These are phyloP conservation scores for Nitzschia inconspicua DNA, from an alignment of 108 stramenopile genomes.

Conservation along the genomic window DNA sequence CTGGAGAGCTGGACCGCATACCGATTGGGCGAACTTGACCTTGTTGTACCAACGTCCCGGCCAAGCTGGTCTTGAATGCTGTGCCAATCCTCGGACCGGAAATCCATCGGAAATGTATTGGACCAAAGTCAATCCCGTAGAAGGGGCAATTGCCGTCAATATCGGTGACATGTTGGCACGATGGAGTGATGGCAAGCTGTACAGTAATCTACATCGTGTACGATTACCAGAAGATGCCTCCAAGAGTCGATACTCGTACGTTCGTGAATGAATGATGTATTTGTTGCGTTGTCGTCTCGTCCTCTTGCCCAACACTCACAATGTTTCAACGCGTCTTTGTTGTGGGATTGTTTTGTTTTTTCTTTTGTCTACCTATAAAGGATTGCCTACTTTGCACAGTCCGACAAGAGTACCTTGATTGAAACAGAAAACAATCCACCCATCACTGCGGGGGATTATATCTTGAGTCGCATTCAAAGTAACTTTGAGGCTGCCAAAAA, in stretches of 20 bases:
- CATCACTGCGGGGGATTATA: conserved; percentile 53
- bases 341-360: no score
- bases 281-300: no score
- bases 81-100: conserved; percentile 29
- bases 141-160: conserved; percentile 51
- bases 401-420: conserved; percentile 41
- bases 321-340: no score
- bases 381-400: conserved; percentile 49
- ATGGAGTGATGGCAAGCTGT: conserved; percentile 36
- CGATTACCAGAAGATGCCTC: conserved; percentile 38
- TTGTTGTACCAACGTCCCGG: conserved; percentile 45
- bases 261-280: no score
- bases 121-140: conserved; percentile 33
- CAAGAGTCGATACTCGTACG: conserved; percentile 31
- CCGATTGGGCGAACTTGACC: conserved; percentile 49
- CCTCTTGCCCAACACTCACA: no score
- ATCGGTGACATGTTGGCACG: conserved; percentile 53
- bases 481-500: no score
- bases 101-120: conserved; percentile 7
- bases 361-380: no score
- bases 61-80: conserved; percentile 48
- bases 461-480: conserved; percentile 25
- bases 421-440: conserved; percentile 15
- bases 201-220: conserved; percentile 53
- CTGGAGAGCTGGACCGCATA: conserved; percentile 55